Percentiles rank a stretch among this genome's conserved stretches.
Evolutionary conservation across 1,284 basidiomycete genomes (phyloP).

Genomic region (Phlebopus sp.): DNA sequence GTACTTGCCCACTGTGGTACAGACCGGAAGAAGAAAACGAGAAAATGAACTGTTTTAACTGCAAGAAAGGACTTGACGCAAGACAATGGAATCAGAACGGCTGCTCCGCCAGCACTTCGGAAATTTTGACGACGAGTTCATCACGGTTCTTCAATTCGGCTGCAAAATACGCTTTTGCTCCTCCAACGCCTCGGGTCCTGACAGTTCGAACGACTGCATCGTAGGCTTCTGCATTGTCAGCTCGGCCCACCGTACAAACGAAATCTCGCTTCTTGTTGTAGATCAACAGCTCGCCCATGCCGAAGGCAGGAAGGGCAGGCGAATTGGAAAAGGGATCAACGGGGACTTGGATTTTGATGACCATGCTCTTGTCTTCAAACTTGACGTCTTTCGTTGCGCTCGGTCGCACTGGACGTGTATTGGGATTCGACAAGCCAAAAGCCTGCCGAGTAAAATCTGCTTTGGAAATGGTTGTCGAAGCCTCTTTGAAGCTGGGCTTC

Average conservation of each 20-base stretch:
- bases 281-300: conserved; percentile 36
- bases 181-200: conserved; percentile 39
- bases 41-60: no score
- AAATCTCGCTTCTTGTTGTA: conserved; percentile 55
- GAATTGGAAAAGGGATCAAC: conserved; percentile 7
- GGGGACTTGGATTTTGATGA: conserved; percentile 56
- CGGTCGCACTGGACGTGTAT: conserved; percentile 6
- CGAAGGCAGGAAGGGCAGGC: conserved; percentile 8
- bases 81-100: conserved; percentile 33
- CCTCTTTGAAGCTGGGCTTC: conserved; percentile 40
- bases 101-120: conserved; percentile 50
- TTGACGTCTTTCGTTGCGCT: conserved; percentile 14
- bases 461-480: conserved; percentile 27
- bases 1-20: no score
- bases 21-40: no score
- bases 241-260: conserved; percentile 38
- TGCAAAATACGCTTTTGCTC: conserved; percentile 54
- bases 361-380: conserved; percentile 37
- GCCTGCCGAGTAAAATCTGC: conserved; percentile 33
- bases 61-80: no score
- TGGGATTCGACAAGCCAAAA: conserved; percentile 30
- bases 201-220: conserved; percentile 38
- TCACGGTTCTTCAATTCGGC: conserved; percentile 47
- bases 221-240: conserved; percentile 38
- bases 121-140: conserved; percentile 47